Conservation (phyloP, 768 basidiomycete species). For the Cystobasidium onofrii region DNA sequence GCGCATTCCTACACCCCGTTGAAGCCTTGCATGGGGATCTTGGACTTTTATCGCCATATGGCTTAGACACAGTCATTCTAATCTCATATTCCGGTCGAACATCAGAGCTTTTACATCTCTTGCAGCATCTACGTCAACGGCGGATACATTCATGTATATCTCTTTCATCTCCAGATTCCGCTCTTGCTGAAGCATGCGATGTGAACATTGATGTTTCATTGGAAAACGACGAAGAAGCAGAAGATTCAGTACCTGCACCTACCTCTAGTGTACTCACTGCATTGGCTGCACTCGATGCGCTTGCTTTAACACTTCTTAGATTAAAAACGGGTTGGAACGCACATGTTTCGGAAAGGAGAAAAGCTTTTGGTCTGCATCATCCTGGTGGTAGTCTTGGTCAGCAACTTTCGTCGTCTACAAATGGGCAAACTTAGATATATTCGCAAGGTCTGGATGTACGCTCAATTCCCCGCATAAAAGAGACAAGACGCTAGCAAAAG, state of each 20-base stretch:
- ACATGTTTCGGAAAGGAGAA: conserved; percentile 35
- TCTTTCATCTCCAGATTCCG: conserved; percentile 37
- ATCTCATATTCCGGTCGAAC: conserved; percentile 43
- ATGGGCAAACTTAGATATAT: neutral
- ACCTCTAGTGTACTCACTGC: conserved; percentile 40
- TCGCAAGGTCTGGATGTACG: no score
- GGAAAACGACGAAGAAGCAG: conserved; percentile 41
- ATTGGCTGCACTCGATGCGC: conserved; percentile 39
- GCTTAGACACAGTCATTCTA: conserved; percentile 39
- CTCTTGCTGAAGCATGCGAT: conserved; percentile 36
- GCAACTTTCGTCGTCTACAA: neutral
- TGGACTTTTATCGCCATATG: conserved; percentile 36
- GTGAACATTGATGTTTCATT: conserved; percentile 39
- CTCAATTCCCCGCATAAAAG: no score
- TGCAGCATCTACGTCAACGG: conserved; percentile 37
- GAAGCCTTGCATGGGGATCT: conserved; percentile 43
- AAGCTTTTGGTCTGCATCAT: conserved; percentile 37
- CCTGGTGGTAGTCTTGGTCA: conserved; percentile 40
- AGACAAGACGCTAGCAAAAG: neutral
- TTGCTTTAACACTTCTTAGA: conserved; percentile 37
- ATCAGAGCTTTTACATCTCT: conserved; percentile 40
- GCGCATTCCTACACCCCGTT: conserved; percentile 40
- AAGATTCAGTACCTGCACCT: conserved; percentile 40
- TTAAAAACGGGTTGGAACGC: conserved; percentile 38
- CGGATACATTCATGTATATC: conserved; percentile 37